Base-by-base conservation (phyloP, 176 grass and related monocot genomes). In the Otatea glauca region DNA sequence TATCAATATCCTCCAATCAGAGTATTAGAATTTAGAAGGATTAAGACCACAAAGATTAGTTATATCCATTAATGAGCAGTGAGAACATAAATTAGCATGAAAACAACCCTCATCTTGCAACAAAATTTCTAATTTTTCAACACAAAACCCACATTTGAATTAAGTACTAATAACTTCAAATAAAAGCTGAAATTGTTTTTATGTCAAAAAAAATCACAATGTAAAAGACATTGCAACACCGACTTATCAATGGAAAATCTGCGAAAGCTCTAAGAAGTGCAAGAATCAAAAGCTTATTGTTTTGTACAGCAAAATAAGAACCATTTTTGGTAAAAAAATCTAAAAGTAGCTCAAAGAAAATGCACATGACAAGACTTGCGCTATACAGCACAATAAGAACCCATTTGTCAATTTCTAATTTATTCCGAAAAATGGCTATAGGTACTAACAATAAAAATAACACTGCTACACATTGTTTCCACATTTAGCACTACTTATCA, bases 151-250 rank as follows among this genome's bases (percentile, higher is more conserved):
- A 17, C 5, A 64, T 27, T 51, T 62, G 27, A 74, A 48, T 44
- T 32, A 47, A 49, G 56, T 61, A 83, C 20, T 83, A 62, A 34
- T 37, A 85, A 74, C 21, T 74, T 60, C 39, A 55, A 69, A 49
- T 50, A 68, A 76, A 75, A 48, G 3, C 27, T 69, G 37, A 43
- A 84, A 18, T 11, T 29, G 51, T 85, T n/a, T 44, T 72, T 48
- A 50, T 64, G 59, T 49, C 38, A 35, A 78, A 37, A 7, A 55
- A 65, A 65, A 20, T 2, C 3, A 55, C 55, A 23, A 24, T 35
- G 29, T 48, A 65, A 10, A 63, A 23, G 6, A 32, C 16, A 79
- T 79, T 79, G 13, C 62, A 76, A 23, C 73, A 83, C 53, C 38
- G 74, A 65, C 20, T 73, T 51, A 65, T 50, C 49, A 35, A 35